Percentiles rank a stretch among this genome's conserved stretches.
These are phyloP conservation scores for Cadophora gregata DNA, from an alignment of 2,329 filamentous ascomycete species.

Conservation along the genomic window DNA sequence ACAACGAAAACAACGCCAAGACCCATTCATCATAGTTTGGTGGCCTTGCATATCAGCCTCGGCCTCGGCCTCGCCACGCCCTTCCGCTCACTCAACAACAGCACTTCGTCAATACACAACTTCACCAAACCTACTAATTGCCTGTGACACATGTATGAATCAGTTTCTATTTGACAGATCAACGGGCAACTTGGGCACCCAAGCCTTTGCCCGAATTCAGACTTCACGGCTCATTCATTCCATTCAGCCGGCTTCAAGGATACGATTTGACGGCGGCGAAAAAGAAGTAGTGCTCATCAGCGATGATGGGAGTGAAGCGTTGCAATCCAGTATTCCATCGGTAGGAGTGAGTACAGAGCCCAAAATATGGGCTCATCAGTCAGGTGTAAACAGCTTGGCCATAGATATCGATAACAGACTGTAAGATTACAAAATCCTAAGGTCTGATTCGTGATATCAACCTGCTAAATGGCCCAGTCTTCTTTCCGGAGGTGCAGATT, in stretches of 20 bases:
- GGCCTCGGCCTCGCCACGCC: constrained; percentile 4
- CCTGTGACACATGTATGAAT: constrained; percentile 67
- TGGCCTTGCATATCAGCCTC: constrained; percentile 16
- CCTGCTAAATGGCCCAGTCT: constrained; percentile 56
- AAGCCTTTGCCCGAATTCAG: constrained; percentile 68
- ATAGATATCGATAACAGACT: constrained; percentile 84
- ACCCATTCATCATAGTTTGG: not conserved
- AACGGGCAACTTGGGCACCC: constrained; percentile 68
- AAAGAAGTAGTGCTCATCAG: constrained; percentile 40
- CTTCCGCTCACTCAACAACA: not conserved
- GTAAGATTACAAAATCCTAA: constrained; percentile 50
- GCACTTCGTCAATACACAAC: not conserved
- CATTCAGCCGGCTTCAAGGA: constrained; percentile 69
- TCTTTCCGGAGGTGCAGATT: constrained; percentile 85
- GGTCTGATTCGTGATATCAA: constrained; percentile 9
- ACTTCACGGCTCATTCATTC: constrained; percentile 69
- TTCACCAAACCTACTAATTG: not conserved
- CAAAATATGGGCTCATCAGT: constrained; percentile 68
- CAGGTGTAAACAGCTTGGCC: constrained; percentile 79
- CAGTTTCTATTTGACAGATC: constrained; percentile 77
- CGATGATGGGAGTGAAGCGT: constrained; percentile 9
- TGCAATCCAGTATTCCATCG: not conserved
- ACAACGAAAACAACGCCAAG: not conserved
- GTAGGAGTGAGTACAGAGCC: constrained; percentile 22
- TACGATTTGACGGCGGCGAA: constrained; percentile 73